A percentile compares a stretch with the other conserved stretches of the same genome.
Conservation (phyloP, 768 basidiomycete species). For the Sarcomyxa edulis region DNA sequence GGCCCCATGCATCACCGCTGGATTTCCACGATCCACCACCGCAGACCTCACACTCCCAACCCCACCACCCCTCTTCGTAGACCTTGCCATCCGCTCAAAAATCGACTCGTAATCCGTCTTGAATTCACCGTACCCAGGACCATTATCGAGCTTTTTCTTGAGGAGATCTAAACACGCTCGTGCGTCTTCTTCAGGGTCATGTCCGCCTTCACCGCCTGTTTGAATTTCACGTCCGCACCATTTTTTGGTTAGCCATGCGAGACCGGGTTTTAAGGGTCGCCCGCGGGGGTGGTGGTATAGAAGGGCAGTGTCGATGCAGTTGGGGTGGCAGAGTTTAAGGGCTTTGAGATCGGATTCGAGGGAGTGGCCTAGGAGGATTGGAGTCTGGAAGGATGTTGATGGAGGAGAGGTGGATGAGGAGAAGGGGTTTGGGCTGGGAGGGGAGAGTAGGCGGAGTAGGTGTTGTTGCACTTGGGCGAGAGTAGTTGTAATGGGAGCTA, state of each 20-base stretch:
- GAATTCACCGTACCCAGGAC: conserved; percentile 77
- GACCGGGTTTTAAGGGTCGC: conserved; percentile 86
- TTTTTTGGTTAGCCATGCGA: conserved; percentile 95
- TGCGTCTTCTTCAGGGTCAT: conserved; percentile 95
- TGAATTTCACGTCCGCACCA: conserved; percentile 93
- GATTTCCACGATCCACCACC: conserved; percentile 85
- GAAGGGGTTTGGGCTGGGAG: conserved; percentile 40
- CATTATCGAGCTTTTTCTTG: conserved; percentile 73
- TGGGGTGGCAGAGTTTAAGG: conserved; percentile 79
- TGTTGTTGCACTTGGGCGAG: conserved; percentile 73
- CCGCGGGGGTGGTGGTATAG: conserved; percentile 92
- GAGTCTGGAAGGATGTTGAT: conserved; percentile 40
- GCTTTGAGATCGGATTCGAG: conserved; percentile 92
- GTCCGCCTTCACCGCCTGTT: conserved; percentile 75
- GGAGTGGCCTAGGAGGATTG: conserved; percentile 91
- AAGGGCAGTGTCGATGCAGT: conserved; percentile 89
- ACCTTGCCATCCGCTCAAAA: conserved; percentile 76
- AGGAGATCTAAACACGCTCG: conserved; percentile 83
- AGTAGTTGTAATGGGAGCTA: conserved; percentile 69
- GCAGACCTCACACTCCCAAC: conserved; percentile 47
- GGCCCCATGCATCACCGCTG: conserved; percentile 75
- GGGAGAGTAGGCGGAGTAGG: conserved; percentile 58
- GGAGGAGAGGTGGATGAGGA: conserved; percentile 19
- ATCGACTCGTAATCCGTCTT: conserved; percentile 82
- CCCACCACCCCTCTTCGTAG: conserved; percentile 30